These are phyloP conservation scores for Xerocomus brunneocitrinus DNA, from an alignment of 768 basidiomycete species.

Conservation along the genomic window DNA sequence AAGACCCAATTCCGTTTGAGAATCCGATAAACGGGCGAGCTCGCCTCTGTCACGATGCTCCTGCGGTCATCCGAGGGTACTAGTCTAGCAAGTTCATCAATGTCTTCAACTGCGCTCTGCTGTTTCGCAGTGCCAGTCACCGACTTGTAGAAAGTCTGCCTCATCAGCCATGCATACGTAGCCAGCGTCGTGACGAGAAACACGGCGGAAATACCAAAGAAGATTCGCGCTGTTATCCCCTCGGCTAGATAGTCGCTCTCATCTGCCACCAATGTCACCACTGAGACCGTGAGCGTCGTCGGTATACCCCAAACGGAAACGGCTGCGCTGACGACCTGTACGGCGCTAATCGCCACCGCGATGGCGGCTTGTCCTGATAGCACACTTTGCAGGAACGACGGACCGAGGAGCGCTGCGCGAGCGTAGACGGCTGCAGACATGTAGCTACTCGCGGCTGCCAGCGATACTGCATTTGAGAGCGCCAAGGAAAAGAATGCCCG, in stretches of 20 bases:
- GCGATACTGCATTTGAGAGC: conserved; percentile 54
- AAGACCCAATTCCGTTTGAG: conserved; percentile 60
- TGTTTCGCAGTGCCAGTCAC: conserved; percentile 48
- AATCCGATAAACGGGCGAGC: conserved; percentile 43
- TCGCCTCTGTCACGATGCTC: conserved; percentile 28
- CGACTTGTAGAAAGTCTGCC: conserved; percentile 50
- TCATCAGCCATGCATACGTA: conserved; percentile 52
- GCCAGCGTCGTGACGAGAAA: conserved; percentile 54
- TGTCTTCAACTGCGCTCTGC: conserved; percentile 19
- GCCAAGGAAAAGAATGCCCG: conserved; percentile 61
- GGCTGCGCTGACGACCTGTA: conserved; percentile 63
- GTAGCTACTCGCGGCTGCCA: conserved; percentile 65
- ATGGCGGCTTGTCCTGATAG: conserved; percentile 82
- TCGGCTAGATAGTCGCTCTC: conserved; percentile 38
- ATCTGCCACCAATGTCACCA: too few relatives aligned
- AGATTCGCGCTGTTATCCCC: conserved; percentile 59
- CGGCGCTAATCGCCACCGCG: conserved; percentile 70
- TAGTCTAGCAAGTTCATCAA: conserved; percentile 19
- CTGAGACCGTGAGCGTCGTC: not conserved
- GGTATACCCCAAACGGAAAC: conserved; percentile 48
- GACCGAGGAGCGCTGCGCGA: conserved; percentile 73
- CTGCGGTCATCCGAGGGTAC: conserved; percentile 31
- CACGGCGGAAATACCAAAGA: conserved; percentile 62
- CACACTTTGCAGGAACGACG: conserved; percentile 62
- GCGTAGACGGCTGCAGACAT: conserved; percentile 72